Percentiles rank a stretch among this genome's conserved stretches.
Conservation (phyloP, 495 filamentous ascomycete species). For the Neurospora africana region DNA sequence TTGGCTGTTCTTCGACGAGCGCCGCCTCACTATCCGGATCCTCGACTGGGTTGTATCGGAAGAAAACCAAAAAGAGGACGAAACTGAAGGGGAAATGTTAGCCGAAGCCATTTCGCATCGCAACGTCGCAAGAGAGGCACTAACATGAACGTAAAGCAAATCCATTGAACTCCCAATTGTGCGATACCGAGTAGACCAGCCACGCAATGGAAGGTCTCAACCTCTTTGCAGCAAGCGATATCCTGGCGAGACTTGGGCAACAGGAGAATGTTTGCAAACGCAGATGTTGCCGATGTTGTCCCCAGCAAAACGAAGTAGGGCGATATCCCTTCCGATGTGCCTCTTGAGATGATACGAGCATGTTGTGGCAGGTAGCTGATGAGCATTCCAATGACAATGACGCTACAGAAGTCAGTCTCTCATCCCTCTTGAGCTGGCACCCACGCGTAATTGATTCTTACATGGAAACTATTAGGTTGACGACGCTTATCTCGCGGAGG, state of each 20-base stretch:
- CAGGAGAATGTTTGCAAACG: constrained; percentile 83
- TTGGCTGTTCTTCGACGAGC: constrained; percentile 37
- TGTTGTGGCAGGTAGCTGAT: constrained; percentile 94
- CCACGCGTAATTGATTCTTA: constrained; percentile 17
- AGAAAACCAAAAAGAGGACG: constrained; percentile 78
- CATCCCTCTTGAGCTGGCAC: neutral
- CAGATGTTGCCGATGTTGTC: constrained; percentile 73
- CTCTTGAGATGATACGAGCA: constrained; percentile 72
- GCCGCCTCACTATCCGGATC: constrained; percentile 28
- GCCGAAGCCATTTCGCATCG: neutral
- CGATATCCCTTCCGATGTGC: constrained; percentile 90
- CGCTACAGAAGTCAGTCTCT: constrained; percentile 30
- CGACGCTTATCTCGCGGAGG: constrained; percentile 41
- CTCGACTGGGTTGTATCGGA: constrained; percentile 52
- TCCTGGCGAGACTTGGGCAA: constrained; percentile 68
- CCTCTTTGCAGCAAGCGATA: constrained; percentile 70
- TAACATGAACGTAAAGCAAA: constrained; percentile 83
- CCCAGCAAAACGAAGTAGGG: constrained; percentile 90
- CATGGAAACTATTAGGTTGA: constrained; percentile 55
- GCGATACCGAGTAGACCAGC: constrained; percentile 76
- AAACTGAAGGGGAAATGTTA: constrained; percentile 40
- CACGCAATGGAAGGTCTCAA: constrained; percentile 72
- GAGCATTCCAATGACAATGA: constrained; percentile 84
- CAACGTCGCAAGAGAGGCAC: constrained; percentile 16
- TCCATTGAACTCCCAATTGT: constrained; percentile 85